Percentiles rank a stretch among this genome's conserved stretches.
phyloP scores from a whole-genome alignment of 108 stramenopile species.

The Skeletonema menzelii region DNA sequence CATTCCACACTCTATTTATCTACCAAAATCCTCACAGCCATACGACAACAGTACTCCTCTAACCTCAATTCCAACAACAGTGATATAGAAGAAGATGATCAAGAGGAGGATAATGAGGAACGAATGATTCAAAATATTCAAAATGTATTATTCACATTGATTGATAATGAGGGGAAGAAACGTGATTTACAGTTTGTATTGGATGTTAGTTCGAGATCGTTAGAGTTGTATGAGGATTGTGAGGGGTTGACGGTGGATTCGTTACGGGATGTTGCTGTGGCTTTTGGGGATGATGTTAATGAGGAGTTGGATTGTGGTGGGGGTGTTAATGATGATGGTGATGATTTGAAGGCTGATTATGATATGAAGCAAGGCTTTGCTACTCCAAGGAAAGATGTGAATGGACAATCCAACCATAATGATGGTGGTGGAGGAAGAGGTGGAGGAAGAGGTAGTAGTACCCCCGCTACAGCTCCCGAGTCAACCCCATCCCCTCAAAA shows the following conservation, averaged over 20 bases:
- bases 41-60: constrained; percentile 1
- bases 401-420: background rate
- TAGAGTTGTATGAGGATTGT: constrained; percentile 15
- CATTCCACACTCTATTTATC: constrained; percentile 17
- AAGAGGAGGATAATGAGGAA: no score
- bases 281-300: constrained; percentile 39
- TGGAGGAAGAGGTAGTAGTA: background rate
- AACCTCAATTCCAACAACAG: background rate
- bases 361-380: background rate
- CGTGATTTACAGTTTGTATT: constrained; percentile 20
- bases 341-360: background rate
- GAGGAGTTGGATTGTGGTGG: background rate
- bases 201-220: constrained; percentile 53
- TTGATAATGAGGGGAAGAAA: background rate
- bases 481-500: background rate
- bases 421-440: background rate
- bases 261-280: constrained; percentile 46
- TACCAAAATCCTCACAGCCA: background rate
- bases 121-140: background rate
- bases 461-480: background rate
- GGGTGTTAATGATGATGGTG: background rate
- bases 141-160: background rate
- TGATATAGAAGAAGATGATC: background rate
- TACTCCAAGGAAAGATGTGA: background rate
- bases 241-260: constrained; percentile 62